Evolutionary conservation across 768 basidiomycete genomes (phyloP).

Genomic region (Leccinum obscurum): DNA sequence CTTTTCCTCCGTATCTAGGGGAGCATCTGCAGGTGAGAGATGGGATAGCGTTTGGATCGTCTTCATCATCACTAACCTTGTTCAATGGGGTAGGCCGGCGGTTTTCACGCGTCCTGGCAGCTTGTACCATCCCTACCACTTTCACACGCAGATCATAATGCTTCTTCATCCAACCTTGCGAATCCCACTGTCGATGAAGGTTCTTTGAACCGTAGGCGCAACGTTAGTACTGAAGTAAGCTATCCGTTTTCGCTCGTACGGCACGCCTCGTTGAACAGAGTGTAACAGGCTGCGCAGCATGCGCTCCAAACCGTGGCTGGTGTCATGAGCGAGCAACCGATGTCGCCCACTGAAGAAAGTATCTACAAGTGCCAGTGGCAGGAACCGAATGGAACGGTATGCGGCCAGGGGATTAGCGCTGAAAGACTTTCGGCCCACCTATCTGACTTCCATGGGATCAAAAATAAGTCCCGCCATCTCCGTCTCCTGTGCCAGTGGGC

Average conservation of each 20-base stretch:
- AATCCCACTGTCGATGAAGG: too few species aligned
- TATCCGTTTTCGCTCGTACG: not conserved
- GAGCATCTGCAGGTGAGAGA: too few species aligned
- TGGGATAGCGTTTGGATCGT: too few species aligned
- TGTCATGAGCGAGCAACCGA: not conserved
- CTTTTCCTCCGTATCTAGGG: too few species aligned
- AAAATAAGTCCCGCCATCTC: not conserved
- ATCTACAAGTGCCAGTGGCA: slow-evolving; percentile 10
- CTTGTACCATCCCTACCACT: too few species aligned
- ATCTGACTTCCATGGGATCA: slow-evolving; percentile 15
- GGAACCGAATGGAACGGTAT: not conserved
- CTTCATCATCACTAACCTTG: too few species aligned
- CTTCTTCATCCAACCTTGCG: too few species aligned
- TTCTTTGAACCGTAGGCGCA: too few species aligned
- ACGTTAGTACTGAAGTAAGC: not conserved
- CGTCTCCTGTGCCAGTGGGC: slow-evolving; percentile 12
- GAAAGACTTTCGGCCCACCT: slow-evolving; percentile 14
- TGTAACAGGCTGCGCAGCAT: not conserved
- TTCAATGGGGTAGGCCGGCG: too few species aligned
- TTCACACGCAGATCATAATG: too few species aligned
- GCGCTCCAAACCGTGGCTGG: not conserved
- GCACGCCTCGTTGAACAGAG: not conserved
- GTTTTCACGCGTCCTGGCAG: too few species aligned
- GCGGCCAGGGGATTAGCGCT: not conserved
- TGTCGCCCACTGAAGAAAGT: too few species aligned